A percentile compares a stretch with the other conserved stretches of the same genome.
Conservation (phyloP, 371 early-diverging fungal genomes). For the Mucor racemosus region DNA sequence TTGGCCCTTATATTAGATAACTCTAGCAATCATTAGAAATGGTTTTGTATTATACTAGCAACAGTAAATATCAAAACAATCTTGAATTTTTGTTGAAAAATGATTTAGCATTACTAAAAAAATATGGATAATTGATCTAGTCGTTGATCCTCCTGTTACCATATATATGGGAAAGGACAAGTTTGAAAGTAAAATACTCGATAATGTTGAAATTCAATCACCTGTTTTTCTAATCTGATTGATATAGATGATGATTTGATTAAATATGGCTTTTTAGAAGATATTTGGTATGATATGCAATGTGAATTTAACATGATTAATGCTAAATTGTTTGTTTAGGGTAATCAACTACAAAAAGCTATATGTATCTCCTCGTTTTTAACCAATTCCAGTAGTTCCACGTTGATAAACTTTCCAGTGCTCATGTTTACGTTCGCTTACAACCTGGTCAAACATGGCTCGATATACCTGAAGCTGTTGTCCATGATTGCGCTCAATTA, state of each 20-base stretch:
- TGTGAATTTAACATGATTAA: not conserved
- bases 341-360: not conserved
- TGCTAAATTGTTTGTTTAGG: conserved; percentile 2
- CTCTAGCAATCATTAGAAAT: not conserved
- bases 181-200: conserved; percentile 77
- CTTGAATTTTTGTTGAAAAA: not conserved
- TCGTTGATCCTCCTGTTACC: conserved; percentile 75
- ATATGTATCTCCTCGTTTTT: not conserved
- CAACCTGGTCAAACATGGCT: conserved; percentile 79
- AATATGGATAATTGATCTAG: conserved; percentile 17
- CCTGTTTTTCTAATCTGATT: not conserved
- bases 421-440: conserved; percentile 94
- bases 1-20: not conserved
- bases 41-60: conserved; percentile 36
- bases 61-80: conserved; percentile 13
- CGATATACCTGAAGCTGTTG: conserved; percentile 71
- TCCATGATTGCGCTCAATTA: conserved; percentile 90
- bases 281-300: conserved; percentile 75
- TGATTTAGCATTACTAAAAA: not conserved
- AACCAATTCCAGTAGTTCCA: conserved; percentile 71
- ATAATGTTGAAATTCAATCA: not conserved
- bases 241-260: conserved; percentile 90
- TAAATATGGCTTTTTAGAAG: conserved; percentile 91
- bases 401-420: conserved; percentile 95
- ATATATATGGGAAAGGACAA: conserved; percentile 98